A percentile compares a stretch with the other conserved stretches of the same genome.
phyloP scores from a whole-genome alignment of 495 filamentous ascomycete genomes.

The Aspergillus taichungensis region DNA sequence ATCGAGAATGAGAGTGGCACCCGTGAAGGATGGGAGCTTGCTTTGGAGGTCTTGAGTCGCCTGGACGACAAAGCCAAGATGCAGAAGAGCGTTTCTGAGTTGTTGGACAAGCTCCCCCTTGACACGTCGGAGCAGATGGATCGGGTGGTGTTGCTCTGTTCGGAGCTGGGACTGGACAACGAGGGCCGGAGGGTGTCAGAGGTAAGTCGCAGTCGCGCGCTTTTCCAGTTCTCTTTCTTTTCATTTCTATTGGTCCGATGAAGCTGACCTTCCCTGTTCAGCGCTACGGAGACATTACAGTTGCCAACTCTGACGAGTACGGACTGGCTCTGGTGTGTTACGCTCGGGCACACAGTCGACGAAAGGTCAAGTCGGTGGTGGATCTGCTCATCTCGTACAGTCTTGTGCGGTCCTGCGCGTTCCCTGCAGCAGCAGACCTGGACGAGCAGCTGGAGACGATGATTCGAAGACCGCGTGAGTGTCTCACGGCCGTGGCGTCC shows the following conservation, averaged over 20 bases:
- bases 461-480: slow-evolving; percentile 55
- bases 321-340: slow-evolving; percentile 81
- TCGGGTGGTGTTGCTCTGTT: slow-evolving; percentile 61
- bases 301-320: slow-evolving; percentile 58
- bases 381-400: slow-evolving; percentile 81
- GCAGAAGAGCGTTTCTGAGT: slow-evolving; percentile 54
- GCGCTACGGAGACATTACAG: slow-evolving; percentile 68
- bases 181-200: slow-evolving; percentile 67
- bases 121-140: slow-evolving; percentile 60
- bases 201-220: slow-evolving; percentile 44
- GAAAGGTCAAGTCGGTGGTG: slow-evolving; percentile 71
- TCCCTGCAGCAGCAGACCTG: slow-evolving; percentile 56
- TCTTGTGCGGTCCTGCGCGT: slow-evolving; percentile 71
- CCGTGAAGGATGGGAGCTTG: slow-evolving; percentile 77
- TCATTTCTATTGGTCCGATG: background rate
- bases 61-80: slow-evolving; percentile 57
- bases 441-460: slow-evolving; percentile 59
- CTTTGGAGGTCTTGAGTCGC: slow-evolving; percentile 65
- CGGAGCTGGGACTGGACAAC: slow-evolving; percentile 56
- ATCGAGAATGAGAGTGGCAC: slow-evolving; percentile 28
- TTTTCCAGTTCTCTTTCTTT: background rate
- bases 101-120: slow-evolving; percentile 56
- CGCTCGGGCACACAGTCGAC: slow-evolving; percentile 61
- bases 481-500: slow-evolving; percentile 54
- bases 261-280: slow-evolving; percentile 23